Evolutionary conservation across 495 filamentous ascomycete species (phyloP), one percentile per base, ranked within the genome.

Genomic region (Aspergillus asperescens): DNA sequence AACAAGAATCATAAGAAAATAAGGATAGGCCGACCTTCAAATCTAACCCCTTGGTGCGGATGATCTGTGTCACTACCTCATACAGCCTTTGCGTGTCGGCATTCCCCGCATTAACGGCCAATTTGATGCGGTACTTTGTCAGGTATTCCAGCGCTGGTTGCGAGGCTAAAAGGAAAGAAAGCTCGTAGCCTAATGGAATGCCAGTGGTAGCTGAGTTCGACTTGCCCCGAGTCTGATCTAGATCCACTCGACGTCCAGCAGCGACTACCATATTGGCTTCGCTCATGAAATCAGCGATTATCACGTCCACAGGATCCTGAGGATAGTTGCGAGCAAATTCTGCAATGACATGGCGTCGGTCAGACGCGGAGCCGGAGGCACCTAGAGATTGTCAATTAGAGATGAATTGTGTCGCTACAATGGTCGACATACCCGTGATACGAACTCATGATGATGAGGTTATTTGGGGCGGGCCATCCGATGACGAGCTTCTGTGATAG

Each of bases 61-160:
- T 63, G 69, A 78, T 70, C 20, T 70, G 54, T 25, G 48, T 61
- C 0, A 82, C 74, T 15, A 64, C 75, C 19, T 77, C 60, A 35
- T 71, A 68, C 1, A 82, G 65, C 15, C 63, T 65, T 59, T 76
- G 57, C 0, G 77, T 77, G 56, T 81, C 78, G 0, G 67, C 61
- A 5, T 75, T 78, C 0, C 81, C 81, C 24, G 79, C 80, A 69
- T 84, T 84, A 46, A 80, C 79, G 12, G 76, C 79, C 7, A 84
- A 41, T 52, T 78, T 80, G 58, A 83, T 82, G 0, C 67, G 55
- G 51, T 80, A 49, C 42, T 72, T 72, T 0, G 78, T 74, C 38
- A 84, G 57, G 57, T 80, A 57, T 3, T 62, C 61, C 8, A 82
- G 57, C 1, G 79, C 77, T 4, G 80, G 80, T 46, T 77, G 68